A percentile compares a stretch with the other conserved stretches of the same genome.
Conservation (phyloP, 2,329 filamentous ascomycete species). For the Fonsecaea pedrosoi region DNA sequence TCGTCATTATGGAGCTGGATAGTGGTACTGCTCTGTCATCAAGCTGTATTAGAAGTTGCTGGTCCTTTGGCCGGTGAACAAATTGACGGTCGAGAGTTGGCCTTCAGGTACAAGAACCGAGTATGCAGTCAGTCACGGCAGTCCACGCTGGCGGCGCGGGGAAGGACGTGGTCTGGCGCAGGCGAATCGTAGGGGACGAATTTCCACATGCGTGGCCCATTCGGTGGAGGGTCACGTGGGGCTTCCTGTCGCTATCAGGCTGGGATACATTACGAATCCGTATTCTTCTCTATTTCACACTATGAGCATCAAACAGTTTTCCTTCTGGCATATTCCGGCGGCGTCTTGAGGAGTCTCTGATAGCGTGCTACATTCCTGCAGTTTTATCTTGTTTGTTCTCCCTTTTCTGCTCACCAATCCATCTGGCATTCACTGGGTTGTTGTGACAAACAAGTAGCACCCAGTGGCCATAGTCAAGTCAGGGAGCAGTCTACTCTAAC, state of each 20-base stretch:
- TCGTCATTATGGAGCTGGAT: slow-evolving; percentile 67
- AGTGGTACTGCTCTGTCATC: neutral
- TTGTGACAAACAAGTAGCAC: neutral
- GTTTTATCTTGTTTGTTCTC: neutral
- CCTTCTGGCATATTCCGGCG: slow-evolving; percentile 28
- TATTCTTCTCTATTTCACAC: neutral
- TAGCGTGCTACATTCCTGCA: neutral
- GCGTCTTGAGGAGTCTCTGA: slow-evolving; percentile 5
- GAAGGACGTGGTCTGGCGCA: neutral
- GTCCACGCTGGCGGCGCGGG: neutral
- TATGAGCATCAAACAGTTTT: neutral
- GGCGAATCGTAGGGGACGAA: slow-evolving; percentile 9
- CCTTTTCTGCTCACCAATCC: neutral
- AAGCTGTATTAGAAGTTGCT: neutral
- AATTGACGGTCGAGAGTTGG: neutral
- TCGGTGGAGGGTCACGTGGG: slow-evolving; percentile 27
- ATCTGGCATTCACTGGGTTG: neutral
- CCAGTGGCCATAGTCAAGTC: neutral
- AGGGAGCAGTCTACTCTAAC: neutral
- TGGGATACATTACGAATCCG: slow-evolving; percentile 35
- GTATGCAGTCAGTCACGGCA: neutral
- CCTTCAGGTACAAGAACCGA: neutral
- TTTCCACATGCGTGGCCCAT: neutral
- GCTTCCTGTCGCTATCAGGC: slow-evolving; percentile 22
- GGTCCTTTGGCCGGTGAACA: neutral